Evolutionary conservation across 208 protist species (phyloP).

Genomic region (Trichomonas vaginalis): DNA sequence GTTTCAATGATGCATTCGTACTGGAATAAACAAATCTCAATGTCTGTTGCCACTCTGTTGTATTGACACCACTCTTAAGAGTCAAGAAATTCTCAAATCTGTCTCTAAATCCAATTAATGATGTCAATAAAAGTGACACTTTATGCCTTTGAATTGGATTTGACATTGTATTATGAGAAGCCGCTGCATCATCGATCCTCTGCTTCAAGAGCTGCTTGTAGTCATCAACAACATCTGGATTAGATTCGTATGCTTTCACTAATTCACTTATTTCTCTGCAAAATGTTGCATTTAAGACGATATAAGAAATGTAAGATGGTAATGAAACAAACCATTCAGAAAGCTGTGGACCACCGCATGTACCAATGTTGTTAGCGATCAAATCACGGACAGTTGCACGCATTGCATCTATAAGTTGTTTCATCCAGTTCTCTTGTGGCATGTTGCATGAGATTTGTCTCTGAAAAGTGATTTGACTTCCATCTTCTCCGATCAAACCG

Average conservation of each 20-base stretch:
- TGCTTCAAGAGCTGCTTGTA: background rate
- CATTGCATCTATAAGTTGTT: background rate
- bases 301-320: background rate
- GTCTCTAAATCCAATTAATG: background rate
- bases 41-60: background rate
- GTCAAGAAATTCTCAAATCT: background rate
- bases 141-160: background rate
- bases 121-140: background rate
- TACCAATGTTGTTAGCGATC: background rate
- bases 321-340: background rate
- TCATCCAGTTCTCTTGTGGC: background rate
- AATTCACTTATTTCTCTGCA: background rate
- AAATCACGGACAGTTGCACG: background rate
- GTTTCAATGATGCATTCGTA: background rate
- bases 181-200: background rate
- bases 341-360: background rate
- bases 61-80: background rate
- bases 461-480: background rate
- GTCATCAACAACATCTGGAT: background rate
- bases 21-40: background rate
- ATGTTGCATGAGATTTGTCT: background rate
- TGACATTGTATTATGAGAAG: background rate
- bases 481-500: background rate
- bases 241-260: background rate
- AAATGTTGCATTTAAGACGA: background rate